Evolutionary conservation across 2,329 filamentous ascomycete species (phyloP).

Genomic region (Xylariaceae sp.): DNA sequence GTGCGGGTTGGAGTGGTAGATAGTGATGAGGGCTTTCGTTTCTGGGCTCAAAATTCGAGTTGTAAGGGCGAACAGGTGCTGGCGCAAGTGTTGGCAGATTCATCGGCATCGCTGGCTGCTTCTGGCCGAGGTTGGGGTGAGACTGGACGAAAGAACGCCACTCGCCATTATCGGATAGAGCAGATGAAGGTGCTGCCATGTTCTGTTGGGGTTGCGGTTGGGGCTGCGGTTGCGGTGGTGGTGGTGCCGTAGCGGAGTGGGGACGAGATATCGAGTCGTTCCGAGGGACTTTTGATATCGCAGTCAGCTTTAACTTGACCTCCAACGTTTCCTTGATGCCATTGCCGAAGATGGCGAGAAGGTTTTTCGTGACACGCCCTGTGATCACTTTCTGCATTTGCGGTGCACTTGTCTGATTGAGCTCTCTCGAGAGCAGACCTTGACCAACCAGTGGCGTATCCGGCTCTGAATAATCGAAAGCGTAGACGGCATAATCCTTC

Average conservation of each 20-base stretch:
- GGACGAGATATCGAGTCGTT: conserved; percentile 23
- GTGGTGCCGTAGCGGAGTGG: conserved; percentile 18
- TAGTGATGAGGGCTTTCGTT: conserved; percentile 18
- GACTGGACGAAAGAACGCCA: conserved; percentile 75
- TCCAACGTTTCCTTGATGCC: conserved; percentile 84
- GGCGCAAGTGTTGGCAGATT: conserved; percentile 30
- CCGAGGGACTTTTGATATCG: conserved; percentile 55
- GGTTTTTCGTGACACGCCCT: conserved; percentile 81
- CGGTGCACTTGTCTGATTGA: conserved; percentile 41
- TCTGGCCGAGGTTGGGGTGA: conserved; percentile 52
- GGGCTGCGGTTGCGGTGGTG: neutral
- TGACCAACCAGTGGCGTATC: conserved; percentile 91
- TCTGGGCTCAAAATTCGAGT: conserved; percentile 25
- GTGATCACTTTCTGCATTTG: conserved; percentile 68
- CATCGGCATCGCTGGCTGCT: conserved; percentile 30
- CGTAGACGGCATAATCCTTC: conserved; percentile 92
- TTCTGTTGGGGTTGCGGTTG: neutral
- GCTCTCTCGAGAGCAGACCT: conserved; percentile 83
- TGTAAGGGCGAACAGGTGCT: conserved; percentile 27
- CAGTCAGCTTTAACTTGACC: conserved; percentile 82
- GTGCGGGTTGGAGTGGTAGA: conserved; percentile 18
- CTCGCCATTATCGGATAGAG: conserved; percentile 60
- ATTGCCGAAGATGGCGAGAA: conserved; percentile 76
- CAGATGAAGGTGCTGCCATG: conserved; percentile 33
- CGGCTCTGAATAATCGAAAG: conserved; percentile 92